These are phyloP conservation scores for Globisporangium spinosum DNA, from an alignment of 352 stramenopile genomes.

Conservation along the genomic window DNA sequence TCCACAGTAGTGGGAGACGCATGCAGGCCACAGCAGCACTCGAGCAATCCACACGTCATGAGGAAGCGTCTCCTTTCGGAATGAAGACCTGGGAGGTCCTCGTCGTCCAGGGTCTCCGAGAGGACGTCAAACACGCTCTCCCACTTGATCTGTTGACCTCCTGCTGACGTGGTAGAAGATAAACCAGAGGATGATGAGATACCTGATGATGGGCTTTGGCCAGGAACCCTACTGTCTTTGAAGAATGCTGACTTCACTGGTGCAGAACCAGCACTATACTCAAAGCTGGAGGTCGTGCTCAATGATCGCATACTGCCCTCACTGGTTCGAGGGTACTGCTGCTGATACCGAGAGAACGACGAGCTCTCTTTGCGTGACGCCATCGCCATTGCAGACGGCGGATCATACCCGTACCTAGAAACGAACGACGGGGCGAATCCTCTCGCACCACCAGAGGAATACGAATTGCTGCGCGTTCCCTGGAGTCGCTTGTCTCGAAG, in stretches of 20 bases:
- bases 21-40: slow-evolving; percentile 8
- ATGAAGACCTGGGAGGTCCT: background rate
- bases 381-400: background rate
- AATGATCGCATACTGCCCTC: background rate
- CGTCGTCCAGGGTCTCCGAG: slow-evolving; percentile 2
- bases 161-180: background rate
- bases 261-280: background rate
- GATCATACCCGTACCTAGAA: slow-evolving; percentile 13
- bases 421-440: background rate
- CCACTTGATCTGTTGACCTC: slow-evolving; percentile 8
- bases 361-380: slow-evolving; percentile 4
- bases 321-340: background rate
- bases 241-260: slow-evolving; percentile 2
- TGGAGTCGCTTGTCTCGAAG: slow-evolving; percentile 47
- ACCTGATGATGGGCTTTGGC: background rate
- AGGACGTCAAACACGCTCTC: slow-evolving; percentile 16
- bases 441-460: background rate
- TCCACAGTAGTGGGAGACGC: background rate
- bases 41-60: slow-evolving; percentile 9
- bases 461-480: background rate
- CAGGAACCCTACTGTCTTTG: background rate
- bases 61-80: background rate
- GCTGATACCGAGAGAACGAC: background rate
- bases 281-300: background rate
- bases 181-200: background rate